phyloP scores from a whole-genome alignment of 768 basidiomycete species.

The Suillus variegatus region DNA sequence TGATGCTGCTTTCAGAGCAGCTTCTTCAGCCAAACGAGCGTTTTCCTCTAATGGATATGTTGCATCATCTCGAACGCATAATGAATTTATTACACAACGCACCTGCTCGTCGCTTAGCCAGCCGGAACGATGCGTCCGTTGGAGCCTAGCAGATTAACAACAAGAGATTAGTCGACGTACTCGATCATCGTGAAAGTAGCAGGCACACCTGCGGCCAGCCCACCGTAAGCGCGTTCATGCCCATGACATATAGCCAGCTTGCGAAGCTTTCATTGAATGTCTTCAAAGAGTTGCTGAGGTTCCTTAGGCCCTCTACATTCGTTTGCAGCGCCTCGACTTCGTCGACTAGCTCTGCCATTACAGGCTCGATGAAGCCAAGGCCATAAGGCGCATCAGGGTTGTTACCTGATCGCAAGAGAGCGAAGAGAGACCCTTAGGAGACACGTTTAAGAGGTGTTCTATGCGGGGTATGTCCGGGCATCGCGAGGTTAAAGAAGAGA shows the following conservation, averaged over 20 bases:
- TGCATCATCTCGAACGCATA: neutral
- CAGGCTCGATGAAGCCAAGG: slow-evolving; percentile 82
- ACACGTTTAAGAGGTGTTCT: slow-evolving; percentile 86
- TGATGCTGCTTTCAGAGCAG: slow-evolving; percentile 44
- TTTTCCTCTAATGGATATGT: slow-evolving; percentile 51
- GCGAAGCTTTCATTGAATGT: slow-evolving; percentile 94
- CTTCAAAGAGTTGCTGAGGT: slow-evolving; percentile 72
- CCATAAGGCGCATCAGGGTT: slow-evolving; percentile 79
- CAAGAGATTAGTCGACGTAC: neutral
- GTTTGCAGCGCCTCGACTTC: slow-evolving; percentile 80
- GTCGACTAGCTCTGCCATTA: slow-evolving; percentile 83
- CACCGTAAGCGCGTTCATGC: slow-evolving; percentile 93
- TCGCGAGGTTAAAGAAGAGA: slow-evolving; percentile 1
- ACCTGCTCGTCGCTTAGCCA: slow-evolving; percentile 67
- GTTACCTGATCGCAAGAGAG: slow-evolving; percentile 73
- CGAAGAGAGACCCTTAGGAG: slow-evolving; percentile 89
- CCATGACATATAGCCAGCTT: slow-evolving; percentile 87
- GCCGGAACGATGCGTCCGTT: slow-evolving; percentile 54
- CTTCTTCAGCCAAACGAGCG: slow-evolving; percentile 51
- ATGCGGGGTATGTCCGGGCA: slow-evolving; percentile 48
- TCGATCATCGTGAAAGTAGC: slow-evolving; percentile 6
- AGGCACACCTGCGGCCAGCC: slow-evolving; percentile 82
- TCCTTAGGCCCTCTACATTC: slow-evolving; percentile 71
- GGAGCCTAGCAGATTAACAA: slow-evolving; percentile 48
- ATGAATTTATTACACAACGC: slow-evolving; percentile 10